Conservation (phyloP, 306 rosid species). For the Lathyrus aphaca region DNA sequence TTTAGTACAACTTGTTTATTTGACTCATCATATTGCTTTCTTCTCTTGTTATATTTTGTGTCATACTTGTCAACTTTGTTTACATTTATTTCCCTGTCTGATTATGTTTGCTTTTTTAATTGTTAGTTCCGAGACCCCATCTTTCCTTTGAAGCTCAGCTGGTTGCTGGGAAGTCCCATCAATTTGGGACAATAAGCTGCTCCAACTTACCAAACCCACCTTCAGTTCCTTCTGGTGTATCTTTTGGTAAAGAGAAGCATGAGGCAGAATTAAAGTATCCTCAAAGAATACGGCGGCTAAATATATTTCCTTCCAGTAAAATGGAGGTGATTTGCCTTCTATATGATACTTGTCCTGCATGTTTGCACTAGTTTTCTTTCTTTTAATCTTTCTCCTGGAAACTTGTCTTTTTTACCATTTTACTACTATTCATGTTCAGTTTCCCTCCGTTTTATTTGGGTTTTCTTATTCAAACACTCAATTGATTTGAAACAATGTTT, state of each 20-base stretch:
- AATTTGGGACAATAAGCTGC: slow-evolving; percentile 76
- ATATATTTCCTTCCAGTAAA: slow-evolving; percentile 85
- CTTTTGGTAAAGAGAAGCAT: slow-evolving; percentile 84
- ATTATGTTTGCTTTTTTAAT: slow-evolving; percentile 39
- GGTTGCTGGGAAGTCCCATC: slow-evolving; percentile 88
- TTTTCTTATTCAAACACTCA: slow-evolving; percentile 9
- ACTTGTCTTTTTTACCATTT: neutral
- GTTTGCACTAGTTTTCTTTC: slow-evolving; percentile 20
- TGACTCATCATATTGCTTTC: slow-evolving; percentile 9
- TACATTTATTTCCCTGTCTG: slow-evolving; percentile 31
- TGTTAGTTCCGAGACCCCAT: slow-evolving; percentile 93
- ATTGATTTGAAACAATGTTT: slow-evolving; percentile 1
- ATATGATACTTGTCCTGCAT: neutral
- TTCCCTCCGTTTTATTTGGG: neutral
- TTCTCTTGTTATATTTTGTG: slow-evolving; percentile 28
- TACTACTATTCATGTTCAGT: neutral
- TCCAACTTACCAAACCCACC: slow-evolving; percentile 71
- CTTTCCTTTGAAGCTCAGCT: slow-evolving; percentile 97
- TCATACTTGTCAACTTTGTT: slow-evolving; percentile 6
- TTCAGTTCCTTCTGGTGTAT: slow-evolving; percentile 52
- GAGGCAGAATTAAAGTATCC: slow-evolving; percentile 89
- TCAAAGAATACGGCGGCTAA: slow-evolving; percentile 82
- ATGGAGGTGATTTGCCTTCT: slow-evolving; percentile 63
- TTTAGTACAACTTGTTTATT: slow-evolving; percentile 10
- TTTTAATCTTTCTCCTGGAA: slow-evolving; percentile 3